phyloP scores from a whole-genome alignment of 2,329 filamentous ascomycete species.

The Neodidymelliopsis sp. region DNA sequence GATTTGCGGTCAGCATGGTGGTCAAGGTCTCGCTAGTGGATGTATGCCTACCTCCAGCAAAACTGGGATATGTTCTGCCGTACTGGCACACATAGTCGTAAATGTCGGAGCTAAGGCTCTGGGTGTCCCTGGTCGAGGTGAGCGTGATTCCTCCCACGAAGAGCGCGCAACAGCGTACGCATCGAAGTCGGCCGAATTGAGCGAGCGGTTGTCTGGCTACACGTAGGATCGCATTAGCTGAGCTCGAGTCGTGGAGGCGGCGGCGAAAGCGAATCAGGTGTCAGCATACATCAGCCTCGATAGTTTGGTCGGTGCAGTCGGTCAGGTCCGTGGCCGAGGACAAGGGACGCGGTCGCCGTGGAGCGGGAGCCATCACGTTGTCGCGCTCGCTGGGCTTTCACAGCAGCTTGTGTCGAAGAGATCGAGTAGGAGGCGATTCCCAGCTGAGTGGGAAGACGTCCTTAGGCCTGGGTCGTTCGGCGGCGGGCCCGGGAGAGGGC shows the following conservation, averaged over 20 bases:
- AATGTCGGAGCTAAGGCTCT: conserved; percentile 50
- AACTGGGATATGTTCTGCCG: conserved; percentile 52
- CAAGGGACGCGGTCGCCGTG: conserved; percentile 9
- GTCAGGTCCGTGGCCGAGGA: conserved; percentile 15
- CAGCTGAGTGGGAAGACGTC: conserved; percentile 20
- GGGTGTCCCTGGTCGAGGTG: conserved; percentile 42
- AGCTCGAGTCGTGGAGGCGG: conserved; percentile 16
- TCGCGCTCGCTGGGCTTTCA: conserved; percentile 1
- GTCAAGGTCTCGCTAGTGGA: neutral
- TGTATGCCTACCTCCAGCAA: conserved; percentile 48
- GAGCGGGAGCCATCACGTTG: conserved; percentile 3
- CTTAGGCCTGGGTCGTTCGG: conserved; percentile 17
- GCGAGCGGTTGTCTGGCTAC: conserved; percentile 44
- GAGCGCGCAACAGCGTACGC: conserved; percentile 34
- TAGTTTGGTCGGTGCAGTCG: neutral
- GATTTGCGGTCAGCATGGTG: conserved; percentile 30
- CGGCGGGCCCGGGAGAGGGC: conserved; percentile 10
- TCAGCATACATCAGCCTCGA: conserved; percentile 16
- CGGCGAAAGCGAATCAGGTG: conserved; percentile 8
- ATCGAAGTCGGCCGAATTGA: conserved; percentile 40
- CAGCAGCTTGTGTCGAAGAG: conserved; percentile 6
- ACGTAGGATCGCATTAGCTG: conserved; percentile 25
- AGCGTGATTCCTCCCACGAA: conserved; percentile 17
- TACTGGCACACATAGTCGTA: conserved; percentile 50
- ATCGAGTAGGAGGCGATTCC: conserved; percentile 14